These are phyloP conservation scores for Aethionema arabicum DNA, from an alignment of 345 rosid genomes.

Conservation along the genomic window DNA sequence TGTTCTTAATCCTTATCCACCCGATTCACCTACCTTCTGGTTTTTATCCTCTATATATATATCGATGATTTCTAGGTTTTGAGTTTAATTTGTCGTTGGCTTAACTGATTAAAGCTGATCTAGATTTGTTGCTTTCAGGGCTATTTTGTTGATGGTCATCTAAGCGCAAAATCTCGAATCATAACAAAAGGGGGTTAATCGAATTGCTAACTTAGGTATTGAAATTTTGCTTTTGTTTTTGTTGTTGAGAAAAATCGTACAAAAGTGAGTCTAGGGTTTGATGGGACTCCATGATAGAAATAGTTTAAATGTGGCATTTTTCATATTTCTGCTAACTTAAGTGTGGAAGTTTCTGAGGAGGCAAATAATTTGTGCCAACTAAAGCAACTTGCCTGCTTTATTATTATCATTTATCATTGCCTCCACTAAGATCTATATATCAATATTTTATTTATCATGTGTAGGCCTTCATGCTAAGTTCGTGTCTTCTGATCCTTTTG, in stretches of 20 bases:
- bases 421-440: slow-evolving; percentile 27
- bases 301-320: slow-evolving; percentile 30
- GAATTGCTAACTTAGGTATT: slow-evolving; percentile 13
- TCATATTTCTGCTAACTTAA: slow-evolving; percentile 18
- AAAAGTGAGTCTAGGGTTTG: slow-evolving; percentile 24
- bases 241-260: slow-evolving; percentile 23
- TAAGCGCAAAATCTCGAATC: slow-evolving; percentile 32
- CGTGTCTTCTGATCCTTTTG: slow-evolving; percentile 37
- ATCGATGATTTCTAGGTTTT: not conserved
- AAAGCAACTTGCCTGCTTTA: slow-evolving; percentile 32
- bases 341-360: slow-evolving; percentile 38
- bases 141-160: slow-evolving; percentile 66
- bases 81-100: not conserved
- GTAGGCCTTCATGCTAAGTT: slow-evolving; percentile 35
- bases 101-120: slow-evolving; percentile 20
- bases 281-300: slow-evolving; percentile 23
- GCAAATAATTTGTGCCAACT: slow-evolving; percentile 30
- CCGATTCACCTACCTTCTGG: not conserved
- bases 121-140: slow-evolving; percentile 32
- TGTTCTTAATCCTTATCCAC: not conserved
- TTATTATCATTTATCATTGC: slow-evolving; percentile 28
- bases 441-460: not conserved
- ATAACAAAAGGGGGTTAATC: not conserved
- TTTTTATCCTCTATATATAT: not conserved
- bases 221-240: slow-evolving; percentile 21